A percentile compares a stretch with the other conserved stretches of the same genome.
phyloP scores from a whole-genome alignment of 129 eudicot genomes.

The Saposhnikovia divaricata region DNA sequence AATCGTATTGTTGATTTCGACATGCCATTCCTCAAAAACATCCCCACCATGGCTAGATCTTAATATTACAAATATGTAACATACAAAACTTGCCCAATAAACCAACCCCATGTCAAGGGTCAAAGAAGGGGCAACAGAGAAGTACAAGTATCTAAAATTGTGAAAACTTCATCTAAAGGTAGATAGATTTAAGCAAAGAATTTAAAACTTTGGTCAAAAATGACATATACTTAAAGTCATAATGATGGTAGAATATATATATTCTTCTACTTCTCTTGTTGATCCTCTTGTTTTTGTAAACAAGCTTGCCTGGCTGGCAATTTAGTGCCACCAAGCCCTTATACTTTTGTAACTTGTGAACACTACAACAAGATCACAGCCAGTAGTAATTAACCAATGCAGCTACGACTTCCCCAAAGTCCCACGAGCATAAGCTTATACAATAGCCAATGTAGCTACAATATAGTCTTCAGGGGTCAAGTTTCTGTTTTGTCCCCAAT shows the following conservation, averaged over 20 bases:
- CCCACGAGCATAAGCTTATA: background rate
- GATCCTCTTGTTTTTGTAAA: slow-evolving; percentile 9
- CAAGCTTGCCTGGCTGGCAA: background rate
- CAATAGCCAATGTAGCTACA: background rate
- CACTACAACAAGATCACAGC: slow-evolving; percentile 3
- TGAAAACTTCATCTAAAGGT: background rate
- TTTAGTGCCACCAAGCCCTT: background rate
- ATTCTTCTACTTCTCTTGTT: background rate
- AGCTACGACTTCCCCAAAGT: background rate
- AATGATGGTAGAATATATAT: background rate
- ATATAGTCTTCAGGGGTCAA: background rate
- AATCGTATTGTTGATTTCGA: slow-evolving; percentile 28
- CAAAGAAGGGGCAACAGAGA: background rate
- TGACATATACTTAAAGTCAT: background rate
- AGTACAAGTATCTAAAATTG: background rate
- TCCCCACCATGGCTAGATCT: slow-evolving; percentile 6
- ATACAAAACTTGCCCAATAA: background rate
- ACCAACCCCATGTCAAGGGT: slow-evolving; percentile 13
- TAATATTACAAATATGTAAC: background rate
- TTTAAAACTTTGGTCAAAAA: background rate
- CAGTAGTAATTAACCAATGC: background rate
- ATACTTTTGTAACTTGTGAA: background rate
- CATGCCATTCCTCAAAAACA: slow-evolving; percentile 46
- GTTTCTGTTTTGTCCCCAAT: background rate
- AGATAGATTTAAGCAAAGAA: background rate